Conservation (phyloP, 768 basidiomycete genomes). For the Termitomyces sp. region DNA sequence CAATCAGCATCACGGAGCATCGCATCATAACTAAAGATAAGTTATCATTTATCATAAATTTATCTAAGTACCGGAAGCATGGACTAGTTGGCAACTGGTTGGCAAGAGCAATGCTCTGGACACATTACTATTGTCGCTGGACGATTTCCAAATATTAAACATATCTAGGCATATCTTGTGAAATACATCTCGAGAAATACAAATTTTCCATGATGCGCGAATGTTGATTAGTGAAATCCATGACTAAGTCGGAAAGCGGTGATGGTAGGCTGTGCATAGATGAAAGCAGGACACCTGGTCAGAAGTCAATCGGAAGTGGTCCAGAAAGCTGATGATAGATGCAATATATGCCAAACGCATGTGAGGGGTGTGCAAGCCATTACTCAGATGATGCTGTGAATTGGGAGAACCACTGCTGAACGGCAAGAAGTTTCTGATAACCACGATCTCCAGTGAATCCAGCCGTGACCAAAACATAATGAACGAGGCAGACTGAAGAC, state of each 20-base stretch:
- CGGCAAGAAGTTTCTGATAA: constrained; percentile 38
- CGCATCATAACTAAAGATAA: background rate
- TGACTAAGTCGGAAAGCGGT: background rate
- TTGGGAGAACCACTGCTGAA: constrained; percentile 32
- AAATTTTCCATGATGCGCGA: background rate
- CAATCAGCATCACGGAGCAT: background rate
- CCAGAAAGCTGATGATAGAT: background rate
- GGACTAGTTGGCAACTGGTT: constrained; percentile 2
- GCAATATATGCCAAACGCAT: background rate
- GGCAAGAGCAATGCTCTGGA: background rate
- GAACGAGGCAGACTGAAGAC: constrained; percentile 38
- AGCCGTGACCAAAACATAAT: constrained; percentile 40
- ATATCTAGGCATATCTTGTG: constrained; percentile 9
- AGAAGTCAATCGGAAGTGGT: background rate
- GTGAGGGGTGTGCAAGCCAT: background rate
- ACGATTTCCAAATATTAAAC: constrained; percentile 10
- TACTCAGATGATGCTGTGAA: constrained; percentile 4
- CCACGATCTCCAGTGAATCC: constrained; percentile 43
- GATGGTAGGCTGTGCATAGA: background rate
- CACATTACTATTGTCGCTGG: constrained; percentile 12
- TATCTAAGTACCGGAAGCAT: background rate
- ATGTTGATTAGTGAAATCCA: background rate
- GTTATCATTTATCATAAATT: background rate
- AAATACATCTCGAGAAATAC: background rate
- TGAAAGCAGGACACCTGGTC: background rate